phyloP scores from a whole-genome alignment of 345 rosid species.

The Lenwebbia sp. region DNA sequence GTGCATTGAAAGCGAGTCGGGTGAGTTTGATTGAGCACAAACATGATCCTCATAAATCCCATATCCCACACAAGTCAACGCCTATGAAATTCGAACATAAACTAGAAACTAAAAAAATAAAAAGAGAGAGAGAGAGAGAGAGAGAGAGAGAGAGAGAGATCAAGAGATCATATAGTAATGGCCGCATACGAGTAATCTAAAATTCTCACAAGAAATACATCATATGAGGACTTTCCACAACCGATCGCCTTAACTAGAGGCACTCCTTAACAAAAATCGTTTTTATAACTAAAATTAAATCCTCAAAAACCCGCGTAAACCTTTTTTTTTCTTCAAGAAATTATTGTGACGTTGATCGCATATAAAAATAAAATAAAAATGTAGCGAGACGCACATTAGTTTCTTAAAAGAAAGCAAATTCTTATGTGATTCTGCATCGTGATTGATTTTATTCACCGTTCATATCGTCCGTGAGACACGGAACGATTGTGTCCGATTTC shows the following conservation, averaged over 20 bases:
- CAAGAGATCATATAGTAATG: too few relatives aligned
- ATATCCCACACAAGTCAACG: neutral
- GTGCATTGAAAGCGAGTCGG: neutral
- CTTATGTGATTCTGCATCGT: neutral
- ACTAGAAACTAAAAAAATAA: neutral
- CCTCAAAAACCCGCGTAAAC: accelerated
- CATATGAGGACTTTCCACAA: accelerated
- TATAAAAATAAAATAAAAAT: too few relatives aligned
- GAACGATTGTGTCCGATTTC: neutral
- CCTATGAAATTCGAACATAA: neutral
- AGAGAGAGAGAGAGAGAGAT: neutral
- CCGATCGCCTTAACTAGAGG: accelerated
- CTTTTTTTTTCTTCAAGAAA: neutral
- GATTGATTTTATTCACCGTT: neutral
- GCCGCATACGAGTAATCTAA: too few relatives aligned
- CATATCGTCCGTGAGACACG: neutral
- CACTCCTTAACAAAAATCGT: too few relatives aligned
- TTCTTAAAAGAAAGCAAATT: neutral
- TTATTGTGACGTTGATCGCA: too few relatives aligned
- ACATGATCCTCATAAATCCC: neutral
- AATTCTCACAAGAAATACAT: neutral
- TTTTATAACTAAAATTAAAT: neutral
- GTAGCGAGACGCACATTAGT: too few relatives aligned
- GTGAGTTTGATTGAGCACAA: neutral
- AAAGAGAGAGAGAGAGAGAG: neutral